Evolutionary conservation across 2,329 filamentous ascomycete species (phyloP), one percentile per base, ranked within the genome.

Genomic region (Myriosclerotinia duriaeana): DNA sequence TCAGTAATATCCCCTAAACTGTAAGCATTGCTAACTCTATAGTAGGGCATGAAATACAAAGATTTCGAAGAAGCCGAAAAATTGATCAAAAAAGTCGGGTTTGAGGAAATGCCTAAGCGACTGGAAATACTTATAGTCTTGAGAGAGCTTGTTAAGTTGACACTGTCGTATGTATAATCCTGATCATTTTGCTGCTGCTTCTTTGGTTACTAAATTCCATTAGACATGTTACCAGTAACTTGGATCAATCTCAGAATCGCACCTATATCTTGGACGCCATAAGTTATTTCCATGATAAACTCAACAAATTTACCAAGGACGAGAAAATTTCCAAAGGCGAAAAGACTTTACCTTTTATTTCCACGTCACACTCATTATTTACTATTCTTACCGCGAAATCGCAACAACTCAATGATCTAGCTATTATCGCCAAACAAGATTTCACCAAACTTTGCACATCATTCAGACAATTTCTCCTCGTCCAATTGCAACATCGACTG

Each of bases 11-110:
- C 36, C 15, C 7, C 36, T 26, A 8, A 36, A 53, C 15, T n/a
- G 1, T 26, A 53, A 38, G 9, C 34, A n/a, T 38, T 53, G 30
- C 64, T 66, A 61, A 66, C 11, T 46, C 12, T n/a, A 52, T 68
- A 26, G 48, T 66, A 74, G 66, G 65, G 53, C 17, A 71, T 72
- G 65, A 77, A 69, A 77, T 85, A 79, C 61, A 69, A 75, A 17
- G 74, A 79, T 22, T 67, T 81, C 7, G 73, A 77, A 12, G 65
- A 70, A 5, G 61, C 80, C 22, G 78, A 76, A 8, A 66, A 74
- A 40, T 36, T 66, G 22, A 56, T 34, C 26, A 66, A 64, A 34
- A 48, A 64, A 55, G 40, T 64, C 14, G 65, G 65, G 22, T 66
- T 55, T 30, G 65, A 66, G 30, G 26, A 64, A 11, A 63, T 66